These are phyloP conservation scores for Candida mesenterica DNA, from an alignment of 1,139 yeast species.

Conservation along the genomic window DNA sequence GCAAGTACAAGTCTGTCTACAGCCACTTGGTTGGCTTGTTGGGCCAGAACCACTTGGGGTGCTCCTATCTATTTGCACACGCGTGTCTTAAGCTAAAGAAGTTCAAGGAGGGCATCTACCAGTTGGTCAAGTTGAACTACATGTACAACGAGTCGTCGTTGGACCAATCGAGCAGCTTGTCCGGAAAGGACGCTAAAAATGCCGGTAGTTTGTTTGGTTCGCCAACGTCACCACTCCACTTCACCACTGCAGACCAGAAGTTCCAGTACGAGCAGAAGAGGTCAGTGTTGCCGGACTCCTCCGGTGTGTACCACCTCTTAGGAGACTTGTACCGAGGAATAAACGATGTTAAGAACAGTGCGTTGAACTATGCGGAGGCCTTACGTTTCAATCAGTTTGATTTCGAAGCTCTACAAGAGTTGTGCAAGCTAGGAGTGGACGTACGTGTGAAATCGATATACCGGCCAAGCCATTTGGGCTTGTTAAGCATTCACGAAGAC, in stretches of 20 bases:
- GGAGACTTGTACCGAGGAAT: conserved; percentile 65
- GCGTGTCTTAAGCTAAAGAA: conserved; percentile 58
- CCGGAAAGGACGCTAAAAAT: not conserved
- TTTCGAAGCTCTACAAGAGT: conserved; percentile 82
- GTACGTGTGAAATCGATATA: conserved; percentile 63
- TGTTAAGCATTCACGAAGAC: conserved; percentile 10
- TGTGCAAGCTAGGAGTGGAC: conserved; percentile 70
- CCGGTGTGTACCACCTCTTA: conserved; percentile 61
- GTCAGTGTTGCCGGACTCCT: conserved; percentile 56
- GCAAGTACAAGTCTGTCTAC: conserved; percentile 61
- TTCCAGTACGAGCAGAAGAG: conserved; percentile 37
- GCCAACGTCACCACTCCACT: conserved; percentile 14
- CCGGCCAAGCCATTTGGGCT: conserved; percentile 24
- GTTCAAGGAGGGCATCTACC: conserved; percentile 63
- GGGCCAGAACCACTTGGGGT: conserved; percentile 57
- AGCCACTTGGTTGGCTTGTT: conserved; percentile 37
- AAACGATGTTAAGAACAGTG: conserved; percentile 58
- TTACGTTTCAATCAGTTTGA: conserved; percentile 72
- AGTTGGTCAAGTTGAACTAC: conserved; percentile 38
- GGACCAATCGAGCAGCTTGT: conserved; percentile 5
- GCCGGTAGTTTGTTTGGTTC: conserved; percentile 1
- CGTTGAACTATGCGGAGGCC: conserved; percentile 66
- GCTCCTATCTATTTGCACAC: conserved; percentile 67
- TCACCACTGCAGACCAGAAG: conserved; percentile 24
- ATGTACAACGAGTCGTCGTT: conserved; percentile 35